Evolutionary conservation across 2,329 filamentous ascomycete genomes (phyloP), one percentile per base, ranked within the genome.

Genomic region (Trichoderma sp.): DNA sequence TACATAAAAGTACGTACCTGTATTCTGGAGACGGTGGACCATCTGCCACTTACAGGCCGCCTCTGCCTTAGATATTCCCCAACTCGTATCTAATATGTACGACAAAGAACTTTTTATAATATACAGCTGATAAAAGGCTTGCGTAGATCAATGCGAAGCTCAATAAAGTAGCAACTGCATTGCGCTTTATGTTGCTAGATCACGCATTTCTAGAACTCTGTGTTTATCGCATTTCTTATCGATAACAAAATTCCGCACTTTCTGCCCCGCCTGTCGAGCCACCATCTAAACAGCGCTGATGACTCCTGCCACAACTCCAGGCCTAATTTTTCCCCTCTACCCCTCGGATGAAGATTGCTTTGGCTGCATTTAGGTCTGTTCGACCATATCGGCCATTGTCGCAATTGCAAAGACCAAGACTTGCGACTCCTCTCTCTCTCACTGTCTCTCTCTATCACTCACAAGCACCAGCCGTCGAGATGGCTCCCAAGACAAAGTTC

Each of bases 401-500:
- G 65, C 69, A 76, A 76, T 60, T 68, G 33, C 56, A 71, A 27
- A 56, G 71, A 74, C 31, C 35, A 41, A 45, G 64, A 31, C 29
- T 38, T 53, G 33, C 41, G 56, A 63, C 59, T n/a, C 64, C 59
- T 41, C 75, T 78, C 76, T 79, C 76, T 75, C 77, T 77, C n/a
- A 76, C 76, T 76, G 68, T 69, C 78, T 77, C 78, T 77, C 78
- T 76, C 71, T 79, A 76, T 75, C 76, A 72, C 68, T 33, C 79
- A 76, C 79, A 80, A 45, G 21, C 75, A 64, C 74, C 53, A 74
- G 78, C 69, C 68, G 75, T 77, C 68, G 75, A 77, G 69, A 82
- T 82, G 81, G 81, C 81, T 74, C 80, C 81, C 76, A 82, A 82
- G 77, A 80, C 67, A 72, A 82, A 81, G 74, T 82, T 76, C 71